Conservation (phyloP, 2,329 filamentous ascomycete genomes). For the Trichoderma pleuroti region DNA sequence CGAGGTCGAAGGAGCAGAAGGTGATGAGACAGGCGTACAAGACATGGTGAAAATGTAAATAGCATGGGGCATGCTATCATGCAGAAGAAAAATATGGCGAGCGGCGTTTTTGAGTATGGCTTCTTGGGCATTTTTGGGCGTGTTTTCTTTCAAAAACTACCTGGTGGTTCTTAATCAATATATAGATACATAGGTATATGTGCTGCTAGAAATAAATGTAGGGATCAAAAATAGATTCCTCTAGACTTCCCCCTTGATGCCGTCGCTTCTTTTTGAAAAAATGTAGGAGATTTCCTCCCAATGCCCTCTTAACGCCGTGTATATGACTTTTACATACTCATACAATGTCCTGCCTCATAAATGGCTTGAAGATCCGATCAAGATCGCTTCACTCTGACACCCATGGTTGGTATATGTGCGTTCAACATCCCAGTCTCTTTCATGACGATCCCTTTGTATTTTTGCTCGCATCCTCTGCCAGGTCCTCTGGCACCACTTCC, state of each 20-base stretch:
- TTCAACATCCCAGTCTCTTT: not conserved
- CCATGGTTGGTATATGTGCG: not conserved
- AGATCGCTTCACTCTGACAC: not conserved
- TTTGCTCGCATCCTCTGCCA: constrained; percentile 22
- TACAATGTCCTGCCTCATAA: constrained; percentile 3
- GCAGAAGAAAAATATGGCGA: not conserved
- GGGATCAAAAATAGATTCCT: not conserved
- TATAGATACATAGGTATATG: not conserved
- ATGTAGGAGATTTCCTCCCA: not conserved
- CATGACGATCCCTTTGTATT: not conserved
- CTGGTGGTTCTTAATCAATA: not conserved
- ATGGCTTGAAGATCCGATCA: not conserved
- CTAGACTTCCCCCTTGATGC: not conserved
- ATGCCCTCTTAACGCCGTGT: constrained; percentile 10
- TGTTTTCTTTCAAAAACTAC: not conserved
- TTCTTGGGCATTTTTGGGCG: constrained; percentile 12
- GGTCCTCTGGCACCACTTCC: constrained; percentile 36
- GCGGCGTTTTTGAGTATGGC: constrained; percentile 22
- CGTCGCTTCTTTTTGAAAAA: not conserved
- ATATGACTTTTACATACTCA: not conserved
- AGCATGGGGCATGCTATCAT: not conserved
- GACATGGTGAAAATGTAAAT: constrained; percentile 30
- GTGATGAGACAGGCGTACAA: constrained; percentile 69
- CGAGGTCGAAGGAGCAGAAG: constrained; percentile 69
- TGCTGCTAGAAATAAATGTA: constrained; percentile 6